phyloP scores from a whole-genome alignment of 805 yeast species.

The Candida insectalens region DNA sequence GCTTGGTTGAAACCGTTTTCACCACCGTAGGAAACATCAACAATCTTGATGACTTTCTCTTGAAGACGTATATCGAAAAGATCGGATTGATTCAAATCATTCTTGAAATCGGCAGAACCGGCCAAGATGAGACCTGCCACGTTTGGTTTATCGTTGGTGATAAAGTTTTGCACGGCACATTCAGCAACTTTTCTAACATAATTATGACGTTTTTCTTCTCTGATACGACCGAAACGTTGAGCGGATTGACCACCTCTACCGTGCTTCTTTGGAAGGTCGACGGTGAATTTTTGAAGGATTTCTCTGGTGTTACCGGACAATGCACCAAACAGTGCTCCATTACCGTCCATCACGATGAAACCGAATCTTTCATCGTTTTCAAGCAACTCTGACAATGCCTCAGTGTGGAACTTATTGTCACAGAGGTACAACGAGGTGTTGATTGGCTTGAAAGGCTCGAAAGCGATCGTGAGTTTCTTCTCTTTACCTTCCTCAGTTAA shows the following conservation, averaged over 20 bases:
- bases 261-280: conserved; percentile 98
- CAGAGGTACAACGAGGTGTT: conserved; percentile 93
- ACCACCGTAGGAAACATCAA: conserved; percentile 98
- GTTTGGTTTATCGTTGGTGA: conserved; percentile 88
- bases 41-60: conserved; percentile 81
- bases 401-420: conserved; percentile 98
- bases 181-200: conserved; percentile 98
- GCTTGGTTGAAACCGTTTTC: conserved; percentile 99
- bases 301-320: conserved; percentile 96
- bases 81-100: conserved; percentile 86
- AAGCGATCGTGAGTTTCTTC: conserved; percentile 92
- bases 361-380: conserved; percentile 97
- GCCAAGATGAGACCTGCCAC: conserved; percentile 93
- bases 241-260: conserved; percentile 99
- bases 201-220: conserved; percentile 99
- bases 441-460: conserved; percentile 98
- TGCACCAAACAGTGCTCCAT: conserved; percentile 92
- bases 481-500: conserved; percentile 95
- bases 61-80: conserved; percentile 85
- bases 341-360: conserved; percentile 99
- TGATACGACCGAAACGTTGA: conserved; percentile 94
- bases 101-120: conserved; percentile 98
- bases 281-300: conserved; percentile 89
- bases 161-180: conserved; percentile 94
- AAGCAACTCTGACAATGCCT: conserved; percentile 85